A percentile compares a stretch with the other conserved stretches of the same genome.
These are phyloP conservation scores for Candida silvicultrix DNA, from an alignment of 805 yeast species.

Conservation along the genomic window DNA sequence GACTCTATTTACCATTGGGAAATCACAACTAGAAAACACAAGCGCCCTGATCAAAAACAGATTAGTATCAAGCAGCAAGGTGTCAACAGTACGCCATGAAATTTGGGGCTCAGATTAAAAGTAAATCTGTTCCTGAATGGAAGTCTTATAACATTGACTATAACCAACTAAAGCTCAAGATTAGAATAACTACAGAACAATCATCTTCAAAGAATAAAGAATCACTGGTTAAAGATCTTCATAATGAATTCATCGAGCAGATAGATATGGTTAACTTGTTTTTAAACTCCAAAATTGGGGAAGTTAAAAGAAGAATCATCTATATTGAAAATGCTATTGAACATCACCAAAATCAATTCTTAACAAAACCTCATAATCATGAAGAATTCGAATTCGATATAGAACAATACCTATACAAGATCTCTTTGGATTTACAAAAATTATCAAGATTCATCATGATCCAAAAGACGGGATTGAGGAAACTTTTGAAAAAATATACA, in stretches of 20 bases:
- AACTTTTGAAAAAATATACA: constrained; percentile 64
- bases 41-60: not conserved
- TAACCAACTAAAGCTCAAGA: constrained; percentile 63
- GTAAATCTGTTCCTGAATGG: constrained; percentile 86
- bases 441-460: constrained; percentile 64
- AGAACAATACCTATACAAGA: constrained; percentile 31
- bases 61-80: not conserved
- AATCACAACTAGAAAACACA: too few relatives aligned
- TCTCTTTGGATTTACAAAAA: constrained; percentile 50
- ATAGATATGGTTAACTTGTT: constrained; percentile 56
- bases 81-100: constrained; percentile 48
- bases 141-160: constrained; percentile 76
- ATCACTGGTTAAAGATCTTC: constrained; percentile 26
- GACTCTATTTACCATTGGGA: too few relatives aligned
- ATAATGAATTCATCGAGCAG: constrained; percentile 44
- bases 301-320: constrained; percentile 46
- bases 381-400: constrained; percentile 16
- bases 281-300: constrained; percentile 62
- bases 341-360: not conserved
- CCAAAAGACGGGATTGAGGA: constrained; percentile 68
- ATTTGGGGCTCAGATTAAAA: constrained; percentile 72
- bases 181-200: constrained; percentile 42
- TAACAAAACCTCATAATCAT: constrained; percentile 1
- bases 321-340: constrained; percentile 32
- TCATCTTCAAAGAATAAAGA: not conserved